Evolutionary conservation across 140 eudicot genomes (phyloP).

Genomic region (Stevia rebaudiana): DNA sequence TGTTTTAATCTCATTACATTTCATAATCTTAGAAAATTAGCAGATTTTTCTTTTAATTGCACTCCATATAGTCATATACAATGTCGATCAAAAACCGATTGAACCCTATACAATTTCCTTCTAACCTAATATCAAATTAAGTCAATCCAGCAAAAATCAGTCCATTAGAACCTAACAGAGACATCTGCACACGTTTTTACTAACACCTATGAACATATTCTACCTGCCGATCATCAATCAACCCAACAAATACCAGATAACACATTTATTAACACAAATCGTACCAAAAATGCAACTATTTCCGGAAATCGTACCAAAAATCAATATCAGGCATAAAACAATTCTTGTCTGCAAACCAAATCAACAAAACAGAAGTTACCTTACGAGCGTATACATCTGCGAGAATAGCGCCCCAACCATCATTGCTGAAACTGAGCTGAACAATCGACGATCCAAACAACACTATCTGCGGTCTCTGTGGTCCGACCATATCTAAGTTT

Average conservation of each 20-base stretch:
- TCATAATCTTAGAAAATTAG: too few relatives aligned
- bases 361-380: constrained; percentile 30
- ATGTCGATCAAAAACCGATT: too few relatives aligned
- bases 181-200: background rate
- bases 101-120: background rate
- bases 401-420: constrained; percentile 88
- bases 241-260: background rate
- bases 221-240: background rate
- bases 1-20: background rate
- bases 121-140: background rate
- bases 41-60: too few relatives aligned
- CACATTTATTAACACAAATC: background rate
- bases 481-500: constrained; percentile 53
- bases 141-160: background rate
- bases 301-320: background rate
- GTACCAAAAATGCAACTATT: background rate
- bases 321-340: background rate
- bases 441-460: constrained; percentile 85
- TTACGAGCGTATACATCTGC: constrained; percentile 78
- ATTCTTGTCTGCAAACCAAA: background rate
- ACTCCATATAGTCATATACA: too few relatives aligned
- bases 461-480: constrained; percentile 65
- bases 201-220: background rate
- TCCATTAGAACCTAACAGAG: background rate
- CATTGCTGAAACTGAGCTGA: constrained; percentile 75